These are phyloP conservation scores for Poa pratensis DNA, from an alignment of 176 grass and related monocot species.

Conservation along the genomic window DNA sequence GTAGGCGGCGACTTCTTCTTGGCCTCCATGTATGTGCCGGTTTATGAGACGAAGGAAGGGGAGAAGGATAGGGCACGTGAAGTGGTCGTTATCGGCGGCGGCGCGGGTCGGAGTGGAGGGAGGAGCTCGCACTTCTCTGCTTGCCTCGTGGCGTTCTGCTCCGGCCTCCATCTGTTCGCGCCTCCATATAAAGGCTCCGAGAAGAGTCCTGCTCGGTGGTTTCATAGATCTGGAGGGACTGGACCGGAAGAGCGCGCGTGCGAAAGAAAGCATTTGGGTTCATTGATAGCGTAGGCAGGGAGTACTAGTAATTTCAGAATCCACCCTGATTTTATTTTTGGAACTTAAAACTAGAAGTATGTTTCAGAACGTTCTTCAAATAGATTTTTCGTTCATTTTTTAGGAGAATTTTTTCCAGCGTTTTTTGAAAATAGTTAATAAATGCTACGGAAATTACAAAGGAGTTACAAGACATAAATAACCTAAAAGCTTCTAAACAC, in stretches of 20 bases:
- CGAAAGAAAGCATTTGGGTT: no score
- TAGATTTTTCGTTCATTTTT: no score
- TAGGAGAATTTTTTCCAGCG: no score
- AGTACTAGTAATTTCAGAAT: no score
- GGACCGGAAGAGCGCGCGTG: not conserved
- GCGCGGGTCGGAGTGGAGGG: not conserved
- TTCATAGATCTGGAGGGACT: not conserved
- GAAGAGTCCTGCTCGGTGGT: not conserved
- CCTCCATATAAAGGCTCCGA: constrained; percentile 43
- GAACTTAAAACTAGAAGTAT: no score
- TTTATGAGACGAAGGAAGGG: constrained; percentile 21
- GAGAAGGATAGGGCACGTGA: constrained; percentile 37
- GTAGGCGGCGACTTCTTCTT: constrained; percentile 46
- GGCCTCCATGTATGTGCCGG: constrained; percentile 35
- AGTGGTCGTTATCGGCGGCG: constrained; percentile 41
- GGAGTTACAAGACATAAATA: no score
- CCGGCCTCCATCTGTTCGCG: constrained; percentile 46
- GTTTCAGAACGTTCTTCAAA: no score
- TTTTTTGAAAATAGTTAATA: no score
- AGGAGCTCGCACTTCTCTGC: constrained; percentile 30
- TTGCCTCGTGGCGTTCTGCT: constrained; percentile 57
- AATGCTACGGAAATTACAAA: no score
- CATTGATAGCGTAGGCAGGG: no score
- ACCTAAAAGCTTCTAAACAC: no score
- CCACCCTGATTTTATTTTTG: no score